Evolutionary conservation across 768 basidiomycete genomes (phyloP).

Genomic region (Suillus lakei): DNA sequence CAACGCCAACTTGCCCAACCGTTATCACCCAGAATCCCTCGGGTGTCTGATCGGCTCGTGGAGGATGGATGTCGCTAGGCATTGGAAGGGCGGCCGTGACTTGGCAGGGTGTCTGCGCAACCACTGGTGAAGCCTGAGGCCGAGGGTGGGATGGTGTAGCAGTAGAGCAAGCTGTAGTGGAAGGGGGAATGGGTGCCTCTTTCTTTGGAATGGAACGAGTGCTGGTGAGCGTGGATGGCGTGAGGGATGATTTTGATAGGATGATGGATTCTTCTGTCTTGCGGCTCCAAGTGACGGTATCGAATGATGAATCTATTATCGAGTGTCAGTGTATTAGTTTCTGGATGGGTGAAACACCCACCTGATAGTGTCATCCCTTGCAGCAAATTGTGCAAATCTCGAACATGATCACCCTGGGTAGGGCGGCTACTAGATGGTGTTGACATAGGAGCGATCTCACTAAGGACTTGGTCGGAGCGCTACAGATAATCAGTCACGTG

Average conservation of each 20-base stretch:
- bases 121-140: not conserved
- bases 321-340: not conserved
- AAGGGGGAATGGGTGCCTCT: not conserved
- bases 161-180: not conserved
- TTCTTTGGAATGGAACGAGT: too few relatives aligned
- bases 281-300: not conserved
- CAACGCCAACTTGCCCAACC: constrained; percentile 3
- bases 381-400: not conserved
- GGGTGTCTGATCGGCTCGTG: not conserved
- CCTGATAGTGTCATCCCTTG: not conserved
- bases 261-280: not conserved
- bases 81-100: not conserved
- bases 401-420: not conserved
- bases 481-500: not conserved
- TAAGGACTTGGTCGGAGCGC: not conserved
- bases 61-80: not conserved
- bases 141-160: not conserved
- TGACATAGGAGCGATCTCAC: not conserved
- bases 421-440: not conserved
- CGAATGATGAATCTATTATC: not conserved
- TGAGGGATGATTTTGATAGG: not conserved
- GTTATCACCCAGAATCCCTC: constrained; percentile 4
- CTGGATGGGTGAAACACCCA: not conserved
- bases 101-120: not conserved
- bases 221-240: not conserved